Evolutionary conservation across 73 alveolate species (phyloP).

Genomic region (Breviolum minutum): DNA sequence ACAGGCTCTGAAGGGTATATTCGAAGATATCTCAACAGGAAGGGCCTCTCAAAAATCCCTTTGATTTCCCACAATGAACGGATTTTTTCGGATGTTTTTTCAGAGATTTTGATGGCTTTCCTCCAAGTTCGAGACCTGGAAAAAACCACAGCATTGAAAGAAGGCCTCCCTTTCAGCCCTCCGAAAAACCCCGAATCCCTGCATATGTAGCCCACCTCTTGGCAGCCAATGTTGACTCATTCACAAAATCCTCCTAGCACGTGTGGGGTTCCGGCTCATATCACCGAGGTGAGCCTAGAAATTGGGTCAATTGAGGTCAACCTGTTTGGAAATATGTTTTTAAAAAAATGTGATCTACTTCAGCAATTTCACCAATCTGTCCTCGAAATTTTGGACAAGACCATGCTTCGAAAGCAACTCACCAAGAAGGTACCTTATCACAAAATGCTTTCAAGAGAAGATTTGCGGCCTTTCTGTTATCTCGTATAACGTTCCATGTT

Average conservation of each 20-base stretch:
- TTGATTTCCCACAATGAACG: background rate
- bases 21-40: background rate
- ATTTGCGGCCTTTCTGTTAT: background rate
- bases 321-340: background rate
- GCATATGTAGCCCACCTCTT: slow-evolving; percentile 37
- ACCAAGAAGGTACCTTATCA: slow-evolving; percentile 97
- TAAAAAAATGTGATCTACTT: background rate
- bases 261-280: too few relatives aligned
- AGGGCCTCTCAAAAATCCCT: too few relatives aligned
- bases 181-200: background rate
- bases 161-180: background rate
- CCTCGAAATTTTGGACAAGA: slow-evolving; percentile 97
- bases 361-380: background rate
- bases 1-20: too few relatives aligned
- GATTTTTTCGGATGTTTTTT: too few relatives aligned
- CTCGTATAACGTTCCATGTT: background rate
- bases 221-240: slow-evolving; percentile 96
- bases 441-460: background rate
- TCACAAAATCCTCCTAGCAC: slow-evolving; percentile 96
- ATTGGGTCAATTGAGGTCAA: background rate
- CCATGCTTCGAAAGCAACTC: slow-evolving; percentile 98
- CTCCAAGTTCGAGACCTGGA: too few relatives aligned
- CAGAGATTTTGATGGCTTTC: too few relatives aligned
- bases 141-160: background rate
- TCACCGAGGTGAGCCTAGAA: too few relatives aligned